These are phyloP conservation scores for Ogataea glucozyma DNA, from an alignment of 805 yeast genomes.

Conservation along the genomic window DNA sequence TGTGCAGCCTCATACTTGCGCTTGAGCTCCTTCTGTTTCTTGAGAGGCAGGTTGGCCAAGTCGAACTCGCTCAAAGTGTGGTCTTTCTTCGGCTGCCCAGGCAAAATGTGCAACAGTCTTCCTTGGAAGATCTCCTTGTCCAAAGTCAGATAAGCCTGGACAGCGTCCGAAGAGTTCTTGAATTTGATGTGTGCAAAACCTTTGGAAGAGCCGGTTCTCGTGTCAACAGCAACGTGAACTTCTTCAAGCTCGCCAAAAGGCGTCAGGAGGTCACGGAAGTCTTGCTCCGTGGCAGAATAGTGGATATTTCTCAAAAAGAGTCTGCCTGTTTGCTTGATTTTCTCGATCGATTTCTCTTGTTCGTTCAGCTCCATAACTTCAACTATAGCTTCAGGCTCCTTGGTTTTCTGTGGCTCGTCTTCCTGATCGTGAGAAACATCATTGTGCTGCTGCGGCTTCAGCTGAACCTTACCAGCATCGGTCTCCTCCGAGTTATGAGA, in stretches of 20 bases:
- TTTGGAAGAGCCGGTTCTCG: constrained; percentile 85
- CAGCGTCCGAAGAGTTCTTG: constrained; percentile 68
- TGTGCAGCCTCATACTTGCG: constrained; percentile 82
- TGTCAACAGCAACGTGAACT: constrained; percentile 89
- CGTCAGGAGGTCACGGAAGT: constrained; percentile 64
- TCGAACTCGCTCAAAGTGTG: constrained; percentile 90
- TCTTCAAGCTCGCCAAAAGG: constrained; percentile 76
- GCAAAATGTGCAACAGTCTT: constrained; percentile 82
- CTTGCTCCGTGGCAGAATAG: constrained; percentile 77
- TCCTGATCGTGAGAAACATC: neutral
- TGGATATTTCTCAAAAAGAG: constrained; percentile 84
- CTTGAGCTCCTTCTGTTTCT: constrained; percentile 84
- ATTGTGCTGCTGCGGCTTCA: neutral
- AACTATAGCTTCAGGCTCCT: constrained; percentile 8
- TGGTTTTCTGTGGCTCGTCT: neutral
- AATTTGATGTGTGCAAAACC: constrained; percentile 90
- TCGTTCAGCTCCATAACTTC: constrained; percentile 34
- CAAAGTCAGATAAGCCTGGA: constrained; percentile 65
- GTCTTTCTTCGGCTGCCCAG: constrained; percentile 79
- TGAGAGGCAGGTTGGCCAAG: constrained; percentile 84
- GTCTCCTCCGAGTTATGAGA: neutral
- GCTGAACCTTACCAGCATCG: constrained; percentile 1
- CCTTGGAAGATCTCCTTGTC: constrained; percentile 95
- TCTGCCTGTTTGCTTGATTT: constrained; percentile 71
- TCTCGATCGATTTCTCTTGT: constrained; percentile 49